Percentiles rank a stretch among this genome's conserved stretches.
Evolutionary conservation across 257 asterid genomes (phyloP).

Genomic region (Nicotiana benthamiana): DNA sequence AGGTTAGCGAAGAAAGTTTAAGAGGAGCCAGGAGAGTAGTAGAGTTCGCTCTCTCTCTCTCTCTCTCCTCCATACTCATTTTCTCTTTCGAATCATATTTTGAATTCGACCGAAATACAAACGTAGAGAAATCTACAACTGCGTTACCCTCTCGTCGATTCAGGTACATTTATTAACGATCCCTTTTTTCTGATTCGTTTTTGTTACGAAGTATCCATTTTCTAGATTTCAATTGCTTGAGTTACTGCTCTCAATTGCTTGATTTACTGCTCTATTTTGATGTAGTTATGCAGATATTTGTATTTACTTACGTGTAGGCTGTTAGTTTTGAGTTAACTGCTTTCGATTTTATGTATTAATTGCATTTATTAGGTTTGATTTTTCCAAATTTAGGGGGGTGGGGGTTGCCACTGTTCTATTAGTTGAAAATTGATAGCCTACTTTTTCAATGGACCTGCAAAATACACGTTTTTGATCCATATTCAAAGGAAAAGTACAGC

Average conservation of each 20-base stretch:
- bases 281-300: not conserved
- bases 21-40: not conserved
- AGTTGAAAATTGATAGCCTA: not conserved
- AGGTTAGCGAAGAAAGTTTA: not conserved
- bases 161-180: not conserved
- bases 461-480: not conserved
- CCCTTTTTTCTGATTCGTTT: not conserved
- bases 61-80: not conserved
- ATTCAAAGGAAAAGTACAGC: not conserved
- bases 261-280: not conserved
- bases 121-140: not conserved
- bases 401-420: not conserved
- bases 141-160: not conserved
- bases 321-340: not conserved
- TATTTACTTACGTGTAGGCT: not conserved
- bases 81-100: not conserved
- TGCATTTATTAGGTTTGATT: not conserved
- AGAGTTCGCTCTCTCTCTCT: not conserved
- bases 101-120: not conserved
- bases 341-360: not conserved
- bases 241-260: not conserved
- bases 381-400: not conserved
- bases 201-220: not conserved
- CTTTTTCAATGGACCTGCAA: not conserved
- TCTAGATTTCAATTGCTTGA: not conserved